A percentile compares a stretch with the other conserved stretches of the same genome.
Evolutionary conservation across 345 rosid species (phyloP).

Genomic region (Bruguiera parviflora): DNA sequence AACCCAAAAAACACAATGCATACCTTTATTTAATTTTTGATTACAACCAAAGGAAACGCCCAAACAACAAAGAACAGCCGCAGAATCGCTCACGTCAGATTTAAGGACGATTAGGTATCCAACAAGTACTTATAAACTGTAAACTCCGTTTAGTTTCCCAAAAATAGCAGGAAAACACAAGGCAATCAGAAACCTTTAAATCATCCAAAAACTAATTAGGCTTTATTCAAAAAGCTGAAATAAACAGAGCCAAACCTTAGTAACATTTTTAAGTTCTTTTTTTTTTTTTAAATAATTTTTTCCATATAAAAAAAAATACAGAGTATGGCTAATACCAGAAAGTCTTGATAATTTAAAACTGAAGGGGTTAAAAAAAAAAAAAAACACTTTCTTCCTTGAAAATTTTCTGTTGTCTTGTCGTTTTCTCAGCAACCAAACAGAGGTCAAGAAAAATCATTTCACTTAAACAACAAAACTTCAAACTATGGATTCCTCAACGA

Average conservation of each 20-base stretch:
- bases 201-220: background rate
- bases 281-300: too few species aligned
- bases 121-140: slow-evolving; percentile 7
- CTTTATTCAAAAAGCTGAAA: background rate
- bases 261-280: too few species aligned
- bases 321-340: background rate
- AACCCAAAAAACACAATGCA: slow-evolving; percentile 2
- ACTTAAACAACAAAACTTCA: slow-evolving; percentile 7
- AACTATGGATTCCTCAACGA: slow-evolving; percentile 2
- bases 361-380: background rate
- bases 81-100: slow-evolving; percentile 8
- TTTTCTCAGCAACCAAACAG: slow-evolving; percentile 51
- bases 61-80: slow-evolving; percentile 2
- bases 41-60: background rate
- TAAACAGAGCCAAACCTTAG: background rate
- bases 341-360: background rate
- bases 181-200: background rate
- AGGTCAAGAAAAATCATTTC: slow-evolving; percentile 7
- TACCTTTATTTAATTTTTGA: background rate
- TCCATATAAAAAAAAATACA: background rate
- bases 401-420: slow-evolving; percentile 15
- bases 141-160: slow-evolving; percentile 30
- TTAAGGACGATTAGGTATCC: slow-evolving; percentile 4
- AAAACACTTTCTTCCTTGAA: background rate
- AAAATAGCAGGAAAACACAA: slow-evolving; percentile 24